Base-by-base conservation (phyloP, 306 rosid species). In the Carpinus fangiana region DNA sequence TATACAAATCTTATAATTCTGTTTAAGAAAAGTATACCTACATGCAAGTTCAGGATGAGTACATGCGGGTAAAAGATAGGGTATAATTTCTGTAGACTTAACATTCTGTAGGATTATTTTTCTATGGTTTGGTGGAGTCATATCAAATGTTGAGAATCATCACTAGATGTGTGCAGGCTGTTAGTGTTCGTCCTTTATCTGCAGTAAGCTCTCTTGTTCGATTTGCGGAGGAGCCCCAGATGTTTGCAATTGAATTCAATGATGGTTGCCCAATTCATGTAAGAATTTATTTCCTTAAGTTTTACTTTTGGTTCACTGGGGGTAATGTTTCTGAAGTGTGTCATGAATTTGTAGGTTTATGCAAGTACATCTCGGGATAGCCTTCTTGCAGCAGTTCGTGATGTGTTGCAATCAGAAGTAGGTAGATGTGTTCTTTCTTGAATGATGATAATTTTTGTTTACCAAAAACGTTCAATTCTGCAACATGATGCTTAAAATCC, bases 221-320 rank as follows among this genome's bases (percentile, higher is more conserved):
- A 73, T 93, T 96, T 72, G 95, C 98, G 4, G 99, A 96, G 90
- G 99, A 96, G 83, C 99, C 99, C 71, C 99, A 93, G 81, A 96
- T 96, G 99, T 96, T 96, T 89, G 99, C 99, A 64, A 86, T 96
- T 87, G 99, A 96, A 74, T 96, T 93, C 87, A 90, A 84, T 76
- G 99, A 96, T 79, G 99, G 99, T 45, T 96, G 98, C 85, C 97
- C 93, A 38, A 93, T 96, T 70, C 98, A 96, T 81, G 99, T 96
- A 82, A 93, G 98, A 34, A 62, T 65, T 80, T 52, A 3, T 79
- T 83, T 56, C 66, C 81, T 70, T 60, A 73, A 64, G 50, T 75
- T 56, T 31, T 79, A 59, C 31, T 70, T 77, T 52, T 73, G 77
- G 26, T 67, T 74, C 80, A 48, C 72, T 45, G 11, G 59, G 61